Evolutionary conservation across 345 rosid genomes (phyloP).

Genomic region (Populus nigra): DNA sequence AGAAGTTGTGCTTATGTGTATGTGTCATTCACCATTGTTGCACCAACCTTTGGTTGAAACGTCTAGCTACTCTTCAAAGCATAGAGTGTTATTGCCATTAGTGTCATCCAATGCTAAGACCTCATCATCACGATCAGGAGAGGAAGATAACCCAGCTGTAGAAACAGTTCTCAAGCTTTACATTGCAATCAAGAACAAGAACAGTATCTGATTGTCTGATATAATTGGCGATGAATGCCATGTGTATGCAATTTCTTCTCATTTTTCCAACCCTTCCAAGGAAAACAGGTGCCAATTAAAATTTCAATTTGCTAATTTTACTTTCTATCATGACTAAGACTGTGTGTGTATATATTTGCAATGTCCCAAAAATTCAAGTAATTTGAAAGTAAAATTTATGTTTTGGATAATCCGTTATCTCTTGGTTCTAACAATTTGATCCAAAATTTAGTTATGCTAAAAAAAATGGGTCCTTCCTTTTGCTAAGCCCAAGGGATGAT

Average conservation of each 20-base stretch:
- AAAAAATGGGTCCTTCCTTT: too few species aligned
- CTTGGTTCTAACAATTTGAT: too few species aligned
- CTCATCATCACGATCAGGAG: constrained; percentile 12
- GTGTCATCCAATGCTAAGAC: constrained; percentile 20
- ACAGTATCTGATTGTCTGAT: constrained; percentile 49
- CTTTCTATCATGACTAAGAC: background rate
- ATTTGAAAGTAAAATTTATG: fast-evolving
- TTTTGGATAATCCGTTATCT: too few species aligned
- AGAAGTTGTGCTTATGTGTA: background rate
- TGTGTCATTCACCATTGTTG: background rate
- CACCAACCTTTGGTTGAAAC: constrained; percentile 8
- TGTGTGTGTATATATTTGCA: too few species aligned
- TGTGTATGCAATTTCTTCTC: constrained; percentile 61
- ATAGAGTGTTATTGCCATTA: background rate
- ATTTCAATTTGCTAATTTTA: background rate
- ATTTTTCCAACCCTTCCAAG: constrained; percentile 48
- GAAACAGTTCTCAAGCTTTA: constrained; percentile 63
- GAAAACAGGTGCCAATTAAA: constrained; percentile 55
- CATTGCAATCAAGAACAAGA: constrained; percentile 47
- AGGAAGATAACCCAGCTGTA: constrained; percentile 41
- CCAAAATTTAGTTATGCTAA: too few species aligned
- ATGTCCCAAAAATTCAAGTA: too few species aligned
- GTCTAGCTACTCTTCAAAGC: background rate
- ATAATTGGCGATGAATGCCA: constrained; percentile 68
- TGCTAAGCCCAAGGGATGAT: too few species aligned